phyloP scores from a whole-genome alignment of 2,329 filamentous ascomycete species.

The Zalaria sp. region DNA sequence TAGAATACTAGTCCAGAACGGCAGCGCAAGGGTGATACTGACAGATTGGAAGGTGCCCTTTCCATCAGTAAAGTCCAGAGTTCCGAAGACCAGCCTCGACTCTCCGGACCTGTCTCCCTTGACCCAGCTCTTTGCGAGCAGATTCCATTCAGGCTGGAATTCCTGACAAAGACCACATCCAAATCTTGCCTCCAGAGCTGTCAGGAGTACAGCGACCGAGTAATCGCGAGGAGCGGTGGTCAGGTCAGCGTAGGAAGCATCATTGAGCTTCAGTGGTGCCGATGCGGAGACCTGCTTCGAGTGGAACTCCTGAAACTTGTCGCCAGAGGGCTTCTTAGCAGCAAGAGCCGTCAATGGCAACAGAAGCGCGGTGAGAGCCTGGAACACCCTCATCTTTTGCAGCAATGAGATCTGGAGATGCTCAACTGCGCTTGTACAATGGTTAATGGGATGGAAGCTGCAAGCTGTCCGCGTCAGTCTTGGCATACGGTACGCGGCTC shows the following conservation, averaged over 20 bases:
- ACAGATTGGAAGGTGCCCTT: conserved; percentile 79
- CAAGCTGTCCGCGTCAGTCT: conserved; percentile 3
- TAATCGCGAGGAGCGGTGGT: conserved; percentile 73
- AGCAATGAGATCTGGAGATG: too few species aligned
- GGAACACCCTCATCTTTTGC: conserved; percentile 53
- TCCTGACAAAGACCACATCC: conserved; percentile 77
- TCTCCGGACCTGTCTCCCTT: conserved; percentile 67
- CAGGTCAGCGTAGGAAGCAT: conserved; percentile 59
- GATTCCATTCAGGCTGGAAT: conserved; percentile 88
- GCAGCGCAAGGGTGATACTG: conserved; percentile 15
- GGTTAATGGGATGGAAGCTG: too few species aligned
- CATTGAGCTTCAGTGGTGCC: conserved; percentile 63
- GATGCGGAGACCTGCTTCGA: conserved; percentile 46
- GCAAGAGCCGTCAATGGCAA: conserved; percentile 47
- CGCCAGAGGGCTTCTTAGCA: conserved; percentile 45
- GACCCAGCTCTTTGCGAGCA: conserved; percentile 74
- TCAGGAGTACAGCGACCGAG: conserved; percentile 67
- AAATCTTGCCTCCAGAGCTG: conserved; percentile 69
- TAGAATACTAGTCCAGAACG: neutral
- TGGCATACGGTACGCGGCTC: too few species aligned
- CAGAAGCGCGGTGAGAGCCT: conserved; percentile 47
- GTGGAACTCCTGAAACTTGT: conserved; percentile 60
- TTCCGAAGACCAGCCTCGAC: conserved; percentile 63
- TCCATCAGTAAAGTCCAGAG: conserved; percentile 77
- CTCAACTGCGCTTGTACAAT: too few species aligned